Base-by-base conservation (phyloP, 768 basidiomycete species). In the Mycena vulgaris region DNA sequence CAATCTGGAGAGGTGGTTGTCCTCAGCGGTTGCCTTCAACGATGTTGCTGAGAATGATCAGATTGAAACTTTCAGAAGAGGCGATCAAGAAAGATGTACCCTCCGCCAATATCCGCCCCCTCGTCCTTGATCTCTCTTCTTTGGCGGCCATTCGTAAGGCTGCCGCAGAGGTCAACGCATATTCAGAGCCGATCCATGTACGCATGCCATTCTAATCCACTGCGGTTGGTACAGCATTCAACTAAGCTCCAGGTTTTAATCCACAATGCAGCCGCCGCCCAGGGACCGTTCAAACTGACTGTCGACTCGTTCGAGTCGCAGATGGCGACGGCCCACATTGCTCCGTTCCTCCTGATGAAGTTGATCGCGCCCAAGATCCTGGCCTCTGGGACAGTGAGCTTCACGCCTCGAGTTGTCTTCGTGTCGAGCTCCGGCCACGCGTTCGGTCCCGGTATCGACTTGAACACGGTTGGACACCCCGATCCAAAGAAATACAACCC, bases 31-130 rank as follows among this genome's bases (percentile, higher is more conserved):
- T 9, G 2, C 9, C 1, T 14, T 28, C n/a, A 45, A n/a, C n/a
- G n/a, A n/a, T 3, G 35, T 28, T 25, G 23, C 25, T 49, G 14
- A 14, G 16, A 19, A n/a, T 4, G 25, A 58, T 58, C 19, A 48
- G 59, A 14, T 33, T 60, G n/a, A 60, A 60, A 17, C 45, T 60
- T 8, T 60, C 59, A 10, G 59, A 45, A 33, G 59, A 60, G 5
- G 59, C 59, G 3, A n/a, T 58, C 10, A 58, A 40, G 56, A 40
- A 37, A n/a, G 56, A 58, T 2, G 23, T 58, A 1, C 33, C 37
- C 2, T 58, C 56, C 7, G 56, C 56, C 27, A 58, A 58, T 37
- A 58, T 58, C 56, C 56, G 59, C 19, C 39, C 23, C 1, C 59
- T 60, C 28, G 27, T 33, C 11, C 45, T 60, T 17, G 59, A 60